Conservation (phyloP, 257 asterid genomes). For the Solanum dulcamara region DNA sequence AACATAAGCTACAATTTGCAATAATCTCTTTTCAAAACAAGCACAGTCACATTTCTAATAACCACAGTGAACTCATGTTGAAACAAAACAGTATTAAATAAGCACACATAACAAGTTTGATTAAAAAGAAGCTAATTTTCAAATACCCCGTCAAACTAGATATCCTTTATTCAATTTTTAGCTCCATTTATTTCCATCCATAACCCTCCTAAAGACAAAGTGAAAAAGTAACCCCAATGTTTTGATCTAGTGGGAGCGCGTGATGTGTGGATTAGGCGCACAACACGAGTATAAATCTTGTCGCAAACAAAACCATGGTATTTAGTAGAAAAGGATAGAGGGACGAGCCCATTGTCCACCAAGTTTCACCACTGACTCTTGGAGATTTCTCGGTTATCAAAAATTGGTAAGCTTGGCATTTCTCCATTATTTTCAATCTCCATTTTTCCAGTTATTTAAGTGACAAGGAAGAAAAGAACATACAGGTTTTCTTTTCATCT, state of each 20-base stretch:
- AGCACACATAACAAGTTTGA: not conserved
- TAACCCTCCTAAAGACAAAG: not conserved
- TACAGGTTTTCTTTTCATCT: not conserved
- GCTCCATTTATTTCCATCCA: not conserved
- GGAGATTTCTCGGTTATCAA: not conserved
- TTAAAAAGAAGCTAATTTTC: not conserved
- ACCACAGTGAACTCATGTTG: not conserved
- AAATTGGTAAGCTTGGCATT: not conserved
- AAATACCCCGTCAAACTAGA: not conserved
- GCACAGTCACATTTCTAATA: not conserved
- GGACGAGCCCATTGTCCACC: not conserved
- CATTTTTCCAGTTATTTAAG: not conserved
- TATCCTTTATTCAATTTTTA: not conserved
- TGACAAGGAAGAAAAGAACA: not conserved
- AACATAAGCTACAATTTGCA: not conserved
- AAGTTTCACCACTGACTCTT: not conserved
- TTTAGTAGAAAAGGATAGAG: not conserved
- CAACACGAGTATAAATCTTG: not conserved
- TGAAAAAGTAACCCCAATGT: too few relatives aligned
- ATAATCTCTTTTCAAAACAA: not conserved
- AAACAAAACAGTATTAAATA: not conserved
- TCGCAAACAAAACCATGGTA: not conserved
- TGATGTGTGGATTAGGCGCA: not conserved
- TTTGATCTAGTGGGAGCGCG: not conserved
- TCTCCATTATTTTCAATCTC: not conserved